Base-by-base conservation (phyloP, 2,329 filamentous ascomycete species). In the Graphilbum ipis-grandicollis region DNA sequence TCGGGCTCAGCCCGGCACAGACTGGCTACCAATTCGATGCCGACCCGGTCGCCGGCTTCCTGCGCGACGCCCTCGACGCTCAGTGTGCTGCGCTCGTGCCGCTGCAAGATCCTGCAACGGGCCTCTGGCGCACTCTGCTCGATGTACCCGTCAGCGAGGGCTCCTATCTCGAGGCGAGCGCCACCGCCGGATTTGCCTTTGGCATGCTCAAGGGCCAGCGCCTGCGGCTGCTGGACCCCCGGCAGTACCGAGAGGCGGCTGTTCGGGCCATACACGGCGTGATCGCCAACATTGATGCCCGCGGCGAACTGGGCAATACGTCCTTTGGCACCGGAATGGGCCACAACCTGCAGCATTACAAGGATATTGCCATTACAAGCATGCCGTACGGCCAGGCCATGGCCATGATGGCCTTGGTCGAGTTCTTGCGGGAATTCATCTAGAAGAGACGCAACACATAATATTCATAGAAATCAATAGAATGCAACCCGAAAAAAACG, bases 341-440 rank as follows among this genome's bases (percentile, higher is more conserved):
- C 0, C 63, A 71, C 44, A 66, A 68, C 39, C 53, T 85, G 50
- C 70, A 85, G 56, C 78, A 83, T 52, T 86, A 88, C 50, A 77
- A 79, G 54, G 69, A 81, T 43, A 85, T 88, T 40, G 66, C 74
- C 2, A 56, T 76, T 42, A 88, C 81, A 3, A 78, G 75, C 46
- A 88, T 86, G 81, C 81, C 80, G 7, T 86, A 86, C 47, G 81
- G 81, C 0, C 81, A 86, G 53, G 78, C 79, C 0, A 85, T 86
- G 80, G 80, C 78, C 1, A 83, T 85, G 43, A 84, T 86, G 75
- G 75, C 78, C 0, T 52, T 86, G 44, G 79, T 78, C 0, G 81
- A 88, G 56, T 80, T 78, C 46, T 51, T 81, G 53, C 63, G 78
- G 5, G 36, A 23, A 3, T 38, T 31, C 17, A 34, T 38, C 14